Percentiles rank a stretch among this genome's conserved stretches.
Evolutionary conservation across 2,329 filamentous ascomycete species (phyloP).

Genomic region (Xylariaceae sp.): DNA sequence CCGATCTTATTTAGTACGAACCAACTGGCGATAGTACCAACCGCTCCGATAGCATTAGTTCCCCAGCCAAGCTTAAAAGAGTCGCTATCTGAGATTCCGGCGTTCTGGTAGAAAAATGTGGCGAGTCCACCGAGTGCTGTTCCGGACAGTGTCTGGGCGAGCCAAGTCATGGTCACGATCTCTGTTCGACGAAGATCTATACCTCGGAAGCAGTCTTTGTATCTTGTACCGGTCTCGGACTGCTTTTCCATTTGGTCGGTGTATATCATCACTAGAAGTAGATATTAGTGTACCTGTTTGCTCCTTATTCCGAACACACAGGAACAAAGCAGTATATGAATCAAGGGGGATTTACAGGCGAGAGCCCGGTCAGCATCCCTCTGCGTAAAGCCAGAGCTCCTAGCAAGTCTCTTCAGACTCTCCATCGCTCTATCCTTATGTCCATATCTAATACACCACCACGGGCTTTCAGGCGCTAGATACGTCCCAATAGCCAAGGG

Average conservation of each 20-base stretch:
- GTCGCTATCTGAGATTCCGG: slow-evolving; percentile 32
- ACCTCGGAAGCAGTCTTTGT: slow-evolving; percentile 41
- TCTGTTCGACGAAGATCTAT: slow-evolving; percentile 38
- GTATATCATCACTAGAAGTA: slow-evolving; percentile 37
- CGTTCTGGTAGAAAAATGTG: slow-evolving; percentile 37
- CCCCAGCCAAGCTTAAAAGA: slow-evolving; percentile 36
- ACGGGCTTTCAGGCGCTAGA: slow-evolving; percentile 30
- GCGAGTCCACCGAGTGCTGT: slow-evolving; percentile 34
- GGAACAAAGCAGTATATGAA: neutral
- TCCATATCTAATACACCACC: slow-evolving; percentile 29
- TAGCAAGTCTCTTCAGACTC: slow-evolving; percentile 28
- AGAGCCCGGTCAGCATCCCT: slow-evolving; percentile 29
- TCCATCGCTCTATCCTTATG: slow-evolving; percentile 21
- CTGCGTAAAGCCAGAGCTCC: slow-evolving; percentile 29
- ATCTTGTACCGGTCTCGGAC: slow-evolving; percentile 34
- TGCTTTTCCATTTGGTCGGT: slow-evolving; percentile 41
- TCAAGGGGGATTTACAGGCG: slow-evolving; percentile 22
- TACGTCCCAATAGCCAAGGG: slow-evolving; percentile 29
- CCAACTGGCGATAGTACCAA: slow-evolving; percentile 43
- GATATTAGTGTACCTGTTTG: neutral
- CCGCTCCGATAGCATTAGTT: slow-evolving; percentile 37
- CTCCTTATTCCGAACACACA: neutral
- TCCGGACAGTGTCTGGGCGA: slow-evolving; percentile 32
- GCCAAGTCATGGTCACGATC: slow-evolving; percentile 35
- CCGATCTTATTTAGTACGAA: slow-evolving; percentile 38